These are phyloP conservation scores for Suillus placidus DNA, from an alignment of 768 basidiomycete species.

Conservation along the genomic window DNA sequence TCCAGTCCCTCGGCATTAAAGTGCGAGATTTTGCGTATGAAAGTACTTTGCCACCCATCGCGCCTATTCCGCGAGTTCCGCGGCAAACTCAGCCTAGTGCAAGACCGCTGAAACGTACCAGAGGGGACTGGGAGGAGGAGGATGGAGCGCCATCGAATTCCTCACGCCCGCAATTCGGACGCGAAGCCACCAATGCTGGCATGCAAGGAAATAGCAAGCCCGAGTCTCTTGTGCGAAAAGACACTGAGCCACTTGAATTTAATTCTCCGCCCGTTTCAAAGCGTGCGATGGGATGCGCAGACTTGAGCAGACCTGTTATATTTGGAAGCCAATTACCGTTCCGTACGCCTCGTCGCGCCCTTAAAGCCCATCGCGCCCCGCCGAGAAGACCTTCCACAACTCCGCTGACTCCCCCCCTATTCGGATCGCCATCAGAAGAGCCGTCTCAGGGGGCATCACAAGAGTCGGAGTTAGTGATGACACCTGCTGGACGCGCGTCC, in stretches of 20 bases:
- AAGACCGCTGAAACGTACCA: conserved; percentile 40
- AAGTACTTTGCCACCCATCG: conserved; percentile 63
- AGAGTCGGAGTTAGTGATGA: conserved; percentile 48
- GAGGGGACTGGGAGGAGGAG: conserved; percentile 37
- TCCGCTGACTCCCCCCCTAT: conserved; percentile 32
- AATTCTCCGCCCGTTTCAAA: not conserved
- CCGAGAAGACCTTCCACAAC: conserved; percentile 19
- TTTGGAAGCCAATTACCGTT: conserved; percentile 5
- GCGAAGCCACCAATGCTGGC: conserved; percentile 1
- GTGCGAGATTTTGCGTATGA: conserved; percentile 71
- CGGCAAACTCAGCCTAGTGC: conserved; percentile 52
- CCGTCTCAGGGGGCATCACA: conserved; percentile 40
- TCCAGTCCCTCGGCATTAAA: conserved; percentile 41
- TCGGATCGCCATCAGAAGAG: conserved; percentile 21
- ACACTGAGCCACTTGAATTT: conserved; percentile 38
- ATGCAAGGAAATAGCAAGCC: conserved; percentile 23
- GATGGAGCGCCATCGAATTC: conserved; percentile 18
- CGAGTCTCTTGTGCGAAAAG: conserved; percentile 31
- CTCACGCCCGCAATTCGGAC: conserved; percentile 25
- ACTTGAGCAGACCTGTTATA: conserved; percentile 11
- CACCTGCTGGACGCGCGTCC: conserved; percentile 45
- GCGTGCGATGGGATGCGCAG: conserved; percentile 8
- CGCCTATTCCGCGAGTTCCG: conserved; percentile 48
- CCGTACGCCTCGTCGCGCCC: conserved; percentile 12
- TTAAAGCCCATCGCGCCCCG: conserved; percentile 1